These are phyloP conservation scores for Agaricus sinodeliciosus DNA, from an alignment of 768 basidiomycete genomes.

Conservation along the genomic window DNA sequence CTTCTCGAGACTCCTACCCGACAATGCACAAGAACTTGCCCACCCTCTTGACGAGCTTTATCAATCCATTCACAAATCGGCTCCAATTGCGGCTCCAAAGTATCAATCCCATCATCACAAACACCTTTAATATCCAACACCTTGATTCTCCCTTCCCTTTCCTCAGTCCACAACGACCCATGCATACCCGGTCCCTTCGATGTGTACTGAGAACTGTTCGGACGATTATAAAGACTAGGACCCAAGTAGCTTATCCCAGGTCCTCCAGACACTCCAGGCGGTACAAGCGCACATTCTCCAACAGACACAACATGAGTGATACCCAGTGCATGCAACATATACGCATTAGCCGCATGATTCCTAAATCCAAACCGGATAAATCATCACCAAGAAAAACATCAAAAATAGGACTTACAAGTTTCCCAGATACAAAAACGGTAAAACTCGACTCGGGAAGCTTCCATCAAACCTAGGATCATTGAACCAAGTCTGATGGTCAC, in stretches of 20 bases:
- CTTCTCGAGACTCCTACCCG: conserved; percentile 97
- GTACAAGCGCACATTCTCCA: conserved; percentile 88
- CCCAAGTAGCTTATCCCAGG: conserved; percentile 9
- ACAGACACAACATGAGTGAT: conserved; percentile 98
- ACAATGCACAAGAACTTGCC: conserved; percentile 92
- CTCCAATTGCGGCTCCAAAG: conserved; percentile 81
- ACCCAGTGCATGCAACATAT: conserved; percentile 92
- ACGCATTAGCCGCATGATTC: conserved; percentile 90
- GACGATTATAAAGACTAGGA: conserved; percentile 20
- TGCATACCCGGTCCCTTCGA: conserved; percentile 44
- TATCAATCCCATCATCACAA: conserved; percentile 95
- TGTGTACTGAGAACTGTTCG: conserved; percentile 27
- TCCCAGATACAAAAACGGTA: conserved; percentile 91
- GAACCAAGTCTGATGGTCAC: conserved; percentile 90
- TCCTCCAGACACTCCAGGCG: conserved; percentile 38
- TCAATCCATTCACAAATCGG: conserved; percentile 95
- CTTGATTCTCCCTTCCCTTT: conserved; percentile 82
- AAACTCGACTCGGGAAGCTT: conserved; percentile 88
- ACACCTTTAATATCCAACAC: conserved; percentile 89
- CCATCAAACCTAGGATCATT: conserved; percentile 91
- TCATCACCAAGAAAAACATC: conserved; percentile 1
- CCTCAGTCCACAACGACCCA: conserved; percentile 83
- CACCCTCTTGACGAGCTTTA: conserved; percentile 71
- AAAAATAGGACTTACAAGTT: conserved; percentile 65
- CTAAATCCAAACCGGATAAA: conserved; percentile 33